phyloP scores from a whole-genome alignment of 2,329 filamentous ascomycete species.

The Neonectria sp. region DNA sequence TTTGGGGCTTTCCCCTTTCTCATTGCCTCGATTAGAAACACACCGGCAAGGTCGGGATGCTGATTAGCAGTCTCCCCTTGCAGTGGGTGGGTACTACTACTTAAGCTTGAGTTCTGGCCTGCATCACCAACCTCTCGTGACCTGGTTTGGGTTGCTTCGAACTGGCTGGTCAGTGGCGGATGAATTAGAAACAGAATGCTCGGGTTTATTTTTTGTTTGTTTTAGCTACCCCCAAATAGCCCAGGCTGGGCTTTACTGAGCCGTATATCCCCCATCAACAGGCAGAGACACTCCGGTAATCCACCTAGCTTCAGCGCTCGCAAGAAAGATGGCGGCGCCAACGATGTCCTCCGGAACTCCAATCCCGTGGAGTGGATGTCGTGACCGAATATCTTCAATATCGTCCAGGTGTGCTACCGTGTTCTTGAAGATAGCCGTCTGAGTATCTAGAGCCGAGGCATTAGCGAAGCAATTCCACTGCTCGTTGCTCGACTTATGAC shows the following conservation, averaged over 20 bases:
- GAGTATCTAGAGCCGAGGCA: conserved; percentile 31
- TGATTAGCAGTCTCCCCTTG: too few relatives aligned
- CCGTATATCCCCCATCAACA: conserved; percentile 59
- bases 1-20: too few relatives aligned
- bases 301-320: conserved; percentile 57
- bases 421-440: conserved; percentile 48
- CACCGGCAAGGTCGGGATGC: too few relatives aligned
- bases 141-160: not conserved
- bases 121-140: too few relatives aligned
- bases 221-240: not conserved
- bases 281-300: conserved; percentile 57
- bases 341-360: conserved; percentile 48
- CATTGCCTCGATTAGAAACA: too few relatives aligned
- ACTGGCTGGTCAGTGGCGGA: too few relatives aligned
- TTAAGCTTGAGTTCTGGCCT: too few relatives aligned
- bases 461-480: not conserved
- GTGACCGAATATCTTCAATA: conserved; percentile 29
- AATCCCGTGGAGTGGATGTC: conserved; percentile 48
- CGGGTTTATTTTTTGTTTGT: too few relatives aligned
- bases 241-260: conserved; percentile 39
- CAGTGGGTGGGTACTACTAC: too few relatives aligned
- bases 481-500: not conserved
- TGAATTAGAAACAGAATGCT: too few relatives aligned
- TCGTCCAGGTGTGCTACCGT: conserved; percentile 37
- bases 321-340: conserved; percentile 56